Percentiles rank a stretch among this genome's conserved stretches.
Conservation (phyloP, 192 early-diverging fungal genomes). For the Pilaira anomala region DNA sequence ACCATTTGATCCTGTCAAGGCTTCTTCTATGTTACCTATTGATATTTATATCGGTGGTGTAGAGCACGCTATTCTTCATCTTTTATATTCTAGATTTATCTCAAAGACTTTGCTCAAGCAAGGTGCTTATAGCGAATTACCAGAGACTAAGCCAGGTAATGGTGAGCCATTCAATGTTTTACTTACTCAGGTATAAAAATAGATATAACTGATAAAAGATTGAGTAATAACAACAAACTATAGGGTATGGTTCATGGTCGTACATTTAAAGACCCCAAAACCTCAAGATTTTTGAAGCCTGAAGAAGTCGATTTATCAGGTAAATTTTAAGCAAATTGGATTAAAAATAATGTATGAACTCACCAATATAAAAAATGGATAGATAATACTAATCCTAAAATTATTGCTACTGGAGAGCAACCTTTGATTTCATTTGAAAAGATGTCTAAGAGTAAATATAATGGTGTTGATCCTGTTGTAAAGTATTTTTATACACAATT, state of each 20-base stretch:
- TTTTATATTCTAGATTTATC: constrained; percentile 91
- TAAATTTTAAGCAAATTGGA: constrained; percentile 6
- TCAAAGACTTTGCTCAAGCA: constrained; percentile 76
- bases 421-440: constrained; percentile 78
- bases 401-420: constrained; percentile 57
- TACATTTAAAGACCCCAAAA: constrained; percentile 75
- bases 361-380: not conserved
- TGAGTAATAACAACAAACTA: not conserved
- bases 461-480: constrained; percentile 84
- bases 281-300: constrained; percentile 71
- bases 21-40: constrained; percentile 68
- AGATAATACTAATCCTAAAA: constrained; percentile 46
- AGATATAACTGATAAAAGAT: not conserved
- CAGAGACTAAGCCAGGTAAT: constrained; percentile 36
- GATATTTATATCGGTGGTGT: constrained; percentile 94
- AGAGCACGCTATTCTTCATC: constrained; percentile 92
- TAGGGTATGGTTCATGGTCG: constrained; percentile 91
- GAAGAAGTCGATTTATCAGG: constrained; percentile 65
- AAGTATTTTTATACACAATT: constrained; percentile 19
- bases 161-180: constrained; percentile 88
- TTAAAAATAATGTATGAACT: not conserved
- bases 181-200: constrained; percentile 68
- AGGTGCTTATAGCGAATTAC: constrained; percentile 43
- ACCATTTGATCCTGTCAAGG: constrained; percentile 51
- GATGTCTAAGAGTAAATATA: constrained; percentile 97